Conservation (phyloP, 2,329 filamentous ascomycete species). For the Fusarium agapanthi region DNA sequence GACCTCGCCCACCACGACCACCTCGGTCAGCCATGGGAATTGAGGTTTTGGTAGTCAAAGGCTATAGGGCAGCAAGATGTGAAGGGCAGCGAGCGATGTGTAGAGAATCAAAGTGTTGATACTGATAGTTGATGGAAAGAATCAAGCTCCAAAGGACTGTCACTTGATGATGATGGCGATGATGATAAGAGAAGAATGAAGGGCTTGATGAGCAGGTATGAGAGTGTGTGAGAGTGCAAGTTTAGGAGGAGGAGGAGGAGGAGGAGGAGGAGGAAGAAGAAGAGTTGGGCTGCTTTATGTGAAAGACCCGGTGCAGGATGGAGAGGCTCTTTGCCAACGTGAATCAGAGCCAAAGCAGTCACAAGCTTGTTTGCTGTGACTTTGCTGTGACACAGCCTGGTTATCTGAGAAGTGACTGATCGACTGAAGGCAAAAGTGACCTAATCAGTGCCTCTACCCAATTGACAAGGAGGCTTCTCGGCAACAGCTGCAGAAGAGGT, state of each 20-base stretch:
- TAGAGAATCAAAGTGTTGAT: not conserved
- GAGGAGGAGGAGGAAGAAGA: not conserved
- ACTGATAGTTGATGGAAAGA: not conserved
- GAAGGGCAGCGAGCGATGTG: not conserved
- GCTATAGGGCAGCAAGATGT: not conserved
- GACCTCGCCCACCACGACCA: constrained; percentile 36
- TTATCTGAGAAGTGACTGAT: not conserved
- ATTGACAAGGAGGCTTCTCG: not conserved
- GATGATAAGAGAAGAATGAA: not conserved
- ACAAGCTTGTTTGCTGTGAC: not conserved
- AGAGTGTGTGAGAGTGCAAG: not conserved
- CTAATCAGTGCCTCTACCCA: not conserved
- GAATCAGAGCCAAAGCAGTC: constrained; percentile 2
- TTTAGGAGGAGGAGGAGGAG: not conserved
- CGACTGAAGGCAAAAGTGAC: not conserved
- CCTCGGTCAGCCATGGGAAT: constrained; percentile 41
- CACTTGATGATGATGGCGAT: not conserved
- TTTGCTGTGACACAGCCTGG: not conserved
- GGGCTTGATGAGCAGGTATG: not conserved
- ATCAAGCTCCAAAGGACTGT: not conserved
- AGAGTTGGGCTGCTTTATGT: constrained; percentile 2
- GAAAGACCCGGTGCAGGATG: not conserved
- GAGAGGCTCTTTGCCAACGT: not conserved
- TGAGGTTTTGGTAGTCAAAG: not conserved
- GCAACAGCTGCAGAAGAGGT: not conserved